Evolutionary conservation across 305 asterid genomes (phyloP).

Genomic region (Coffea humblotiana): DNA sequence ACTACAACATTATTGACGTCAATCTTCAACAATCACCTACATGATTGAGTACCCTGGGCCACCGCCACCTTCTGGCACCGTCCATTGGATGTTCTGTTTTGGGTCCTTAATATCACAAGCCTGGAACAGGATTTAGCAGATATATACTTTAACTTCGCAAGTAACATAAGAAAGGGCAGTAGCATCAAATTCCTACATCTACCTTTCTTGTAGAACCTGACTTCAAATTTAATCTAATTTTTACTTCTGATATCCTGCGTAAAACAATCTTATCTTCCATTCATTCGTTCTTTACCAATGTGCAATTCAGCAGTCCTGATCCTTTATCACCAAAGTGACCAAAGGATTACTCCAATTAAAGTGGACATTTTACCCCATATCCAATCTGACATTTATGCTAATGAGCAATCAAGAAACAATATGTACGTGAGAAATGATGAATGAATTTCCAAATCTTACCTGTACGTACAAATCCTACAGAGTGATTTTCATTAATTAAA

Average conservation of each 20-base stretch:
- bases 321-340: background rate
- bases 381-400: background rate
- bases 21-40: conserved; percentile 35
- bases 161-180: background rate
- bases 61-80: conserved; percentile 96
- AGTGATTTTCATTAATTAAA: too few species aligned
- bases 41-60: conserved; percentile 89
- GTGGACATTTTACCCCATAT: background rate
- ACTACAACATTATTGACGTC: background rate
- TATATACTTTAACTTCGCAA: background rate
- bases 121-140: conserved; percentile 35
- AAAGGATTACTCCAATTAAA: background rate
- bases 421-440: too few species aligned
- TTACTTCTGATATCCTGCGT: background rate
- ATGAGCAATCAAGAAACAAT: background rate
- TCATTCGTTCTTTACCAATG: background rate
- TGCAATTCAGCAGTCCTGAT: background rate
- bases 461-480: too few species aligned
- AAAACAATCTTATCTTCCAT: background rate
- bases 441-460: too few species aligned
- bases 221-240: background rate
- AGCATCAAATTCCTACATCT: background rate
- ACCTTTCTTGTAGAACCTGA: background rate
- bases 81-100: conserved; percentile 87
- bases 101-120: conserved; percentile 98